Conservation (phyloP, 768 basidiomycete genomes). For the Dioszegia hungarica region DNA sequence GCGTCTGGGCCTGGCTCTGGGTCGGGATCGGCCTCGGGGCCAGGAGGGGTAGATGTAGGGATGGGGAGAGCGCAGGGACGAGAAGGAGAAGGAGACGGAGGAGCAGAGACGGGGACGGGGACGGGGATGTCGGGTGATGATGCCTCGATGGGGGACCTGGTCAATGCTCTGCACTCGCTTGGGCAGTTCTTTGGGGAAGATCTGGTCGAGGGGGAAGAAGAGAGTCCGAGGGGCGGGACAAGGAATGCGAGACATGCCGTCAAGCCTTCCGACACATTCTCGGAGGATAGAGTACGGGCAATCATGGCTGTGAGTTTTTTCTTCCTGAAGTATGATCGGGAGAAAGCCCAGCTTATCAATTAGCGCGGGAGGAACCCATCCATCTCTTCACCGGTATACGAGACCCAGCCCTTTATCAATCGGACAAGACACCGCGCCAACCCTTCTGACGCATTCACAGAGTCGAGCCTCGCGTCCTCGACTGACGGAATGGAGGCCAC, state of each 20-base stretch:
- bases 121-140: conserved; percentile 26
- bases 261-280: conserved; percentile 20
- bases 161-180: conserved; percentile 49
- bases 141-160: conserved; percentile 61
- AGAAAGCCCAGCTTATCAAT: neutral
- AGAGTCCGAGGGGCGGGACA: neutral
- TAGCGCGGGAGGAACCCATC: conserved; percentile 35
- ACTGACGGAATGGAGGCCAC: neutral
- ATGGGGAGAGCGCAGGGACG: neutral
- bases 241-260: conserved; percentile 8
- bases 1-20: neutral
- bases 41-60: too few relatives aligned
- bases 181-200: conserved; percentile 51
- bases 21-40: too few relatives aligned
- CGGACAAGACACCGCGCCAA: conserved; percentile 7
- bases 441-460: conserved; percentile 14
- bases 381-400: conserved; percentile 35
- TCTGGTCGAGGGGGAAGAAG: conserved; percentile 5
- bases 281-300: conserved; percentile 28
- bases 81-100: too few relatives aligned
- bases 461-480: neutral
- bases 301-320: conserved; percentile 43
- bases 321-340: too few relatives aligned
- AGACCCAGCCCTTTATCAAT: conserved; percentile 3
- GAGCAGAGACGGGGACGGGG: neutral